Percentiles rank a stretch among this genome's conserved stretches.
phyloP scores from a whole-genome alignment of 495 filamentous ascomycete genomes.

The Chaetomium tenue region DNA sequence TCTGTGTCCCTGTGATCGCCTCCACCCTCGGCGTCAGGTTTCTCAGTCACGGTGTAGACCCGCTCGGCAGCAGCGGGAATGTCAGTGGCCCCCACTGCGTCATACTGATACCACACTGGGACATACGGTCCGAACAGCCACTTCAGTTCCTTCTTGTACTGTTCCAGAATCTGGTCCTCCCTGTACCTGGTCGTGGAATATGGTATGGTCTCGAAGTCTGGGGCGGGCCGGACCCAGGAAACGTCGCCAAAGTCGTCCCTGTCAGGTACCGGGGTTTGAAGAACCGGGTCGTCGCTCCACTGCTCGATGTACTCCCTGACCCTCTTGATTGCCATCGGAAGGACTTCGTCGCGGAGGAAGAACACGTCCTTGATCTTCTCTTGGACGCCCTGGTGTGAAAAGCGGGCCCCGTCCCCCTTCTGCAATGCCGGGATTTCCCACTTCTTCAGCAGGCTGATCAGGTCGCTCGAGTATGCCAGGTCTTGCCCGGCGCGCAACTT shows the following conservation, averaged over 20 bases:
- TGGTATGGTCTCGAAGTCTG: not conserved
- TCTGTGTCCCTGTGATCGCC: no score
- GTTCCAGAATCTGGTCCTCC: not conserved
- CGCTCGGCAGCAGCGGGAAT: not conserved
- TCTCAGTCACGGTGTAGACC: not conserved
- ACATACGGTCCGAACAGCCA: conserved; percentile 1
- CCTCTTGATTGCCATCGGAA: not conserved
- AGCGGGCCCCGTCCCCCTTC: not conserved
- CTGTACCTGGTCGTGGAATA: not conserved
- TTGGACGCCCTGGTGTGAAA: not conserved
- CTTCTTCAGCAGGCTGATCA: not conserved
- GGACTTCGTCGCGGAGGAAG: not conserved
- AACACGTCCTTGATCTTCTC: not conserved
- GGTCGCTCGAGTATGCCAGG: not conserved
- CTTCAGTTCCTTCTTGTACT: not conserved
- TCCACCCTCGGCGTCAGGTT: not conserved
- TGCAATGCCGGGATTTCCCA: not conserved
- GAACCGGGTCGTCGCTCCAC: not conserved
- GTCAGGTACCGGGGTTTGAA: no score
- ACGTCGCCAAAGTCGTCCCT: not conserved
- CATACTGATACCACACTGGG: conserved; percentile 2
- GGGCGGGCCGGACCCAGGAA: conserved; percentile 13
- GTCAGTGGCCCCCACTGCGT: not conserved
- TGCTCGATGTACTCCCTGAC: not conserved
- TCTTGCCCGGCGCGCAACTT: not conserved